Conservation (phyloP, 2,329 filamentous ascomycete species). For the Curvularia lunata region DNA sequence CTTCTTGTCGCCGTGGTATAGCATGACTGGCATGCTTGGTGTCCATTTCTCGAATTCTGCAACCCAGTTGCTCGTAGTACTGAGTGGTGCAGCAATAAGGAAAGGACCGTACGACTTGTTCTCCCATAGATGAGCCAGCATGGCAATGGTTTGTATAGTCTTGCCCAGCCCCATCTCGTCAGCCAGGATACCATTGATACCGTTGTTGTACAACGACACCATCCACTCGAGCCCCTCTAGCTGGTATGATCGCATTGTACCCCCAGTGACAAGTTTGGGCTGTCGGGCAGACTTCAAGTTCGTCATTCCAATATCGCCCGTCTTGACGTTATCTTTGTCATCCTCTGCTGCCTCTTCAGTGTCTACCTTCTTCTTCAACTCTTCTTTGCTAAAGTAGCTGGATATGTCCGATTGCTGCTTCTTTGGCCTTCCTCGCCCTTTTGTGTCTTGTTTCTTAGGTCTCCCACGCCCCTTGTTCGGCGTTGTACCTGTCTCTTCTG, state of each 20-base stretch:
- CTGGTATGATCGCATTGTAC: slow-evolving; percentile 93
- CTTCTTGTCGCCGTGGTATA: slow-evolving; percentile 86
- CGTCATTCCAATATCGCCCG: slow-evolving; percentile 67
- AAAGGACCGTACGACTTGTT: slow-evolving; percentile 89
- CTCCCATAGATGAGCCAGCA: slow-evolving; percentile 86
- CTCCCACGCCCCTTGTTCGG: slow-evolving; percentile 44
- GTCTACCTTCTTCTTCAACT: slow-evolving; percentile 60
- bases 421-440: slow-evolving; percentile 49
- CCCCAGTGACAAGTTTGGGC: slow-evolving; percentile 82
- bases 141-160: slow-evolving; percentile 87
- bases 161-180: slow-evolving; percentile 96
- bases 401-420: slow-evolving; percentile 58
- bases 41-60: slow-evolving; percentile 93
- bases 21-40: slow-evolving; percentile 81
- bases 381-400: slow-evolving; percentile 66
- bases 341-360: slow-evolving; percentile 65
- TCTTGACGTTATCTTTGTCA: slow-evolving; percentile 63
- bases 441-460: slow-evolving; percentile 46
- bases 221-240: slow-evolving; percentile 95
- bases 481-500: slow-evolving; percentile 27
- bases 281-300: slow-evolving; percentile 82
- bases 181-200: slow-evolving; percentile 87
- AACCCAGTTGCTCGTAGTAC: slow-evolving; percentile 94
- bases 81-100: slow-evolving; percentile 86
- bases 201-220: slow-evolving; percentile 81